phyloP scores from a whole-genome alignment of 164 flowering plant genomes.

The Macadamia tetraphylla region DNA sequence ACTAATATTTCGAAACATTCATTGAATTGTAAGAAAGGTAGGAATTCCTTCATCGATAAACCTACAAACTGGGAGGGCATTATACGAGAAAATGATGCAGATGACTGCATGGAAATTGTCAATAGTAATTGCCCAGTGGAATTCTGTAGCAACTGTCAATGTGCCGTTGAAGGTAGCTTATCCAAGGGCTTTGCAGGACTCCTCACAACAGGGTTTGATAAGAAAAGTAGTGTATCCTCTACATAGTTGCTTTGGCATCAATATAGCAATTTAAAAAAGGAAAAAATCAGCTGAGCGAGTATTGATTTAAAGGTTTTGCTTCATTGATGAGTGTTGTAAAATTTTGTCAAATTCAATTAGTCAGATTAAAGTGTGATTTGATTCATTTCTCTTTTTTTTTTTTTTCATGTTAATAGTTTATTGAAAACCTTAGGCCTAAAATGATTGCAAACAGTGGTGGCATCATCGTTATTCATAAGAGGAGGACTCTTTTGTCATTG shows the following conservation, averaged over 20 bases:
- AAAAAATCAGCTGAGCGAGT: not conserved
- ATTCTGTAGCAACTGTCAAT: slow-evolving; percentile 40
- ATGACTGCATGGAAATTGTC: slow-evolving; percentile 26
- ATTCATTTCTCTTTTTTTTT: no score
- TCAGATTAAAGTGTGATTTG: no score
- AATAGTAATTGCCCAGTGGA: slow-evolving; percentile 24
- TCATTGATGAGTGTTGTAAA: not conserved
- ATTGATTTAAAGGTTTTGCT: not conserved
- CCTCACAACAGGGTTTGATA: slow-evolving; percentile 40
- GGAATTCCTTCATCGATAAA: slow-evolving; percentile 8
- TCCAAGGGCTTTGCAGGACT: slow-evolving; percentile 70
- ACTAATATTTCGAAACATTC: not conserved
- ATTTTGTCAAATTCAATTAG: not conserved
- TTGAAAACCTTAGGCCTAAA: no score
- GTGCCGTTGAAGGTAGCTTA: slow-evolving; percentile 70
- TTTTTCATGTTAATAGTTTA: no score
- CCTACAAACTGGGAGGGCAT: slow-evolving; percentile 17
- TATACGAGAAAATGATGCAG: slow-evolving; percentile 11
- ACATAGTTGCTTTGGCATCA: slow-evolving; percentile 5
- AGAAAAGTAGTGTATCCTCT: slow-evolving; percentile 34
- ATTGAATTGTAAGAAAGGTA: slow-evolving; percentile 32
- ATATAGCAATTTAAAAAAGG: not conserved
- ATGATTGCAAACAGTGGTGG: no score
- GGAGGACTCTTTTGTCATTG: no score
- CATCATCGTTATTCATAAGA: no score